Evolutionary conservation across 352 stramenopile species (phyloP), one percentile per base, ranked within the genome.

Genomic region (Phytophthora kernoviae): DNA sequence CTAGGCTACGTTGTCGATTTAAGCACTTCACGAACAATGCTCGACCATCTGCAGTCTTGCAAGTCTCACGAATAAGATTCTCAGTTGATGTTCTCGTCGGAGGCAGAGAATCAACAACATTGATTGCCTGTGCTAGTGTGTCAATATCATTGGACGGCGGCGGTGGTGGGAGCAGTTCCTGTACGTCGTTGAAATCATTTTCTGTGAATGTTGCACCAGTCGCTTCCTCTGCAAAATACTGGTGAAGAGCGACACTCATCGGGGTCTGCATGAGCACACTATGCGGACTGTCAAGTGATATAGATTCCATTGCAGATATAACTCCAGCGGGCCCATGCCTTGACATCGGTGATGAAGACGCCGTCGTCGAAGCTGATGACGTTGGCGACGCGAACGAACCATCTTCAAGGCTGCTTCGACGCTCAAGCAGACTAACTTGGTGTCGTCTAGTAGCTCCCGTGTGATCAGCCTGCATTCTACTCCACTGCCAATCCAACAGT

Each of bases 401-500:
- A 42, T 70, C 56, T 8, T 73, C 70, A 32, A 52, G 45, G 52
- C 65, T 75, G n/a, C 57, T 39, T 20, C 62, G 58, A 20, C 55
- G 62, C 39, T 79, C 70, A 30, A 76, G 40, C 12, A 76, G 49
- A 46, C 62, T 54, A 41, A 59, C 39, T 18, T 54, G 33, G 17
- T 70, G 48, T 37, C 36, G 9, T 27, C 54, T 60, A 17, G 52
- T 43, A 45, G 18, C 44, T 7, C 18, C 44, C 9, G 22, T 40
- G 46, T 71, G 61, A 32, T 84, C 66, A 18, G 44, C 65, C 45
- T 73, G 74, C 55, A 71, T 77, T 34, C 91, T 91, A 10, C 55
- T 71, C 83, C 84, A 93, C 43, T 95, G 84, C 86, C 86, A 95
- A 56, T 95, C 86, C 21, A 95, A 34, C 37, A 95, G 37, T n/a